Evolutionary conservation across 2,329 filamentous ascomycete species (phyloP), one percentile per base, ranked within the genome.

Genomic region (Scedosporium dehoogii): DNA sequence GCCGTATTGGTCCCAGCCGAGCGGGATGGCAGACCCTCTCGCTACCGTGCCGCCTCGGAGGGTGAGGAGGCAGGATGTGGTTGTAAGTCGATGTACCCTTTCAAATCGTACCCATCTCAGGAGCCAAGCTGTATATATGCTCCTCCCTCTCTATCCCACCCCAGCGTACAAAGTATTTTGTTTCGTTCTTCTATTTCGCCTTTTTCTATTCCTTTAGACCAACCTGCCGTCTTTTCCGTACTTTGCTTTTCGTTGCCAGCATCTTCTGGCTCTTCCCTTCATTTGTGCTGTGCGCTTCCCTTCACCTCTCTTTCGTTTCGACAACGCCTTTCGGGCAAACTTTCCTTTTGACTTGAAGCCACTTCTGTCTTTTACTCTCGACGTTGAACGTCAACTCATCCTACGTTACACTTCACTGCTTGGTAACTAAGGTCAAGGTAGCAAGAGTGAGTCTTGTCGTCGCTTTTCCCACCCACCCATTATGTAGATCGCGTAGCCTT

Each of bases 261-360:
- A 18, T 21, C 9, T 46, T 59, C 33, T 61, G 7, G n/a, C 59
- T 44, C n/a, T 42, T 27, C 27, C 18, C 59, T 10, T 60, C 23
- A 14, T 21, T 38, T n/a, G 59, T 61, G 59, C 59, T 55, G 59
- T 51, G 23, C 59, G 42, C 59, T 18, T 55, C 21, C 25, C 25
- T 41, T 29, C 23, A 21, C 9, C 27, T 58, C 23, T 25, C 23
- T 14, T 23, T 21, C 51, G 44, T 48, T 18, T 55, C 21, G 18
- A 55, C 21, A 18, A 25, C 51, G 23, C 51, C 9, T 12, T 55
- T 55, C 23, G 23, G 23, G 23, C 51, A 23, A 29, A 55, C 51
- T 27, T 23, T 55, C 51, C 51, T 27, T 27, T 55, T 7, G 21
- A 14, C 23, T 55, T 18, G 23, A 55, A 55, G 9, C 12, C 18